Percentiles rank a stretch among this genome's conserved stretches.
Conservation (phyloP, 2,329 filamentous ascomycete species). For the Arthrobotrys pseudoclavata region DNA sequence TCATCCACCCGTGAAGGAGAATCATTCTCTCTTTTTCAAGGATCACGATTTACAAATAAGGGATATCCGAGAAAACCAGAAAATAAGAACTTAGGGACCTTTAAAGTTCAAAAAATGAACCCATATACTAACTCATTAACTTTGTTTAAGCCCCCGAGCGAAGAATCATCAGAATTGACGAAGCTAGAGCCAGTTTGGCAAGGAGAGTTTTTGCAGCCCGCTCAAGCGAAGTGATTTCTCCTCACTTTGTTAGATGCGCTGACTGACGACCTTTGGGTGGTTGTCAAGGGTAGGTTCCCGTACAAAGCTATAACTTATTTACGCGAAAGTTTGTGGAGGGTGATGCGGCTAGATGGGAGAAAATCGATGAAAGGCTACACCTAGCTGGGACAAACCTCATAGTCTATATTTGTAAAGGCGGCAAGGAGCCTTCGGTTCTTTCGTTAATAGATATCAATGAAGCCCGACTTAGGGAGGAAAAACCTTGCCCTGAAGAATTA, state of each 20-base stretch:
- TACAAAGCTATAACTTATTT: slow-evolving; percentile 33
- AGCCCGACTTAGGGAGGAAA: slow-evolving; percentile 8
- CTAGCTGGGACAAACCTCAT: slow-evolving; percentile 16
- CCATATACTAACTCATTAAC: slow-evolving; percentile 27
- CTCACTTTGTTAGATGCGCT: slow-evolving; percentile 9
- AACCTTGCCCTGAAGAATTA: slow-evolving; percentile 16
- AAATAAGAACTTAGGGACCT: not conserved
- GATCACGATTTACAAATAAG: not conserved
- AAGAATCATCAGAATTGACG: slow-evolving; percentile 20
- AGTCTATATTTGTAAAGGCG: slow-evolving; percentile 21
- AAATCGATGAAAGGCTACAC: slow-evolving; percentile 11
- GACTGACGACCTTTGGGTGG: slow-evolving; percentile 28
- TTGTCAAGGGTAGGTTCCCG: slow-evolving; percentile 26
- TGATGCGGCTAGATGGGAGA: slow-evolving; percentile 28
- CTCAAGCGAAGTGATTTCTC: slow-evolving; percentile 20
- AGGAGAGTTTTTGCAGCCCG: slow-evolving; percentile 28
- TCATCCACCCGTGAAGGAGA: slow-evolving; percentile 14
- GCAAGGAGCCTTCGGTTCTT: not conserved
- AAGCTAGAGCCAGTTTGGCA: slow-evolving; percentile 34
- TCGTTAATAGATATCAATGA: slow-evolving; percentile 1
- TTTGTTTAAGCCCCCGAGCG: slow-evolving; percentile 14
- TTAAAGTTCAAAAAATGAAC: slow-evolving; percentile 1
- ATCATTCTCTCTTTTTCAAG: slow-evolving; percentile 18
- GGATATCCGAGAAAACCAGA: not conserved
- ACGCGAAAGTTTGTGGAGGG: slow-evolving; percentile 26